A percentile compares a stretch with the other conserved stretches of the same genome.
Conservation (phyloP, 176 grass and related monocot species). For the Panicum miliaceum region DNA sequence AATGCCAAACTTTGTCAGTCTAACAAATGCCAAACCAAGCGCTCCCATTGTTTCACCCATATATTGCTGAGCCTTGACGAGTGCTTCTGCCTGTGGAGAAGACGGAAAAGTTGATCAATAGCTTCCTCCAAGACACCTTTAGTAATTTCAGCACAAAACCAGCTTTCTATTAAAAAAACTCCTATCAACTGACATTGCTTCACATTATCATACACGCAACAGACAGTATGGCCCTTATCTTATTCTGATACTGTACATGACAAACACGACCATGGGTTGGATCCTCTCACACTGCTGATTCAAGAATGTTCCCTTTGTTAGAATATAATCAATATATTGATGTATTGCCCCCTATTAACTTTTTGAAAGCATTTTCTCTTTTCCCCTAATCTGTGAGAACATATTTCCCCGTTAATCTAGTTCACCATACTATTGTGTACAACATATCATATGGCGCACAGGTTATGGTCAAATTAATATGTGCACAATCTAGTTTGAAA, state of each 20-base stretch:
- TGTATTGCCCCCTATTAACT: neutral
- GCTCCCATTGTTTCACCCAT: slow-evolving; percentile 98
- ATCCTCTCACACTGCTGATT: neutral
- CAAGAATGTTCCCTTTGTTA: neutral
- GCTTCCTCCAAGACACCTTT: neutral
- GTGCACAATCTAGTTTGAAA: neutral
- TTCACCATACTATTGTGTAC: slow-evolving; percentile 7
- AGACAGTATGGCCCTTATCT: neutral
- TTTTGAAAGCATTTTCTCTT: neutral
- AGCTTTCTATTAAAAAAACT: neutral
- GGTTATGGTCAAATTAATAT: slow-evolving; percentile 2
- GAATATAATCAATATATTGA: neutral
- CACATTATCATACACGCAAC: slow-evolving; percentile 3
- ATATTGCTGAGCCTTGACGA: slow-evolving; percentile 97
- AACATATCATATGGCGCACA: neutral
- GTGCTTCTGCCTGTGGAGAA: slow-evolving; percentile 73
- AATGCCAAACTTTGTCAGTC: slow-evolving; percentile 95
- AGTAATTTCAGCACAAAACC: neutral
- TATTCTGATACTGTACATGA: slow-evolving; percentile 19
- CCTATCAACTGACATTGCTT: neutral
- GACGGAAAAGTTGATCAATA: slow-evolving; percentile 12
- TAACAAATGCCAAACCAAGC: slow-evolving; percentile 93
- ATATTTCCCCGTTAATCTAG: slow-evolving; percentile 3
- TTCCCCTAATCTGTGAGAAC: neutral
- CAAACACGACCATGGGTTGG: neutral